Percentiles rank a stretch among this genome's conserved stretches.
These are phyloP conservation scores for Leccinum pellstonianum DNA, from an alignment of 768 basidiomycete genomes.

Conservation along the genomic window DNA sequence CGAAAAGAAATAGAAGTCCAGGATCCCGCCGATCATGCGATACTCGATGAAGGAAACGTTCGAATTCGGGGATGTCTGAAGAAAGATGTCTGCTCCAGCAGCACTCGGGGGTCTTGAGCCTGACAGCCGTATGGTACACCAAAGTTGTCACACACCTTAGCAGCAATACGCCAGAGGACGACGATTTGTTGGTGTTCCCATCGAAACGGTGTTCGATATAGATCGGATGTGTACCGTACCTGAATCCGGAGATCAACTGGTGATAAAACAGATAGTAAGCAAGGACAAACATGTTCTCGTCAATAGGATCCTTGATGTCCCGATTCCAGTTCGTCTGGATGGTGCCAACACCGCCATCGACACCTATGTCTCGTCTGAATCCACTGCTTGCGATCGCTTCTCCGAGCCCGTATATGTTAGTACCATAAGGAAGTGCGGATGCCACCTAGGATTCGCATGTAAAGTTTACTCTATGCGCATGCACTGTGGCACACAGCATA, in stretches of 20 bases:
- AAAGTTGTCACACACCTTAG: constrained; percentile 44
- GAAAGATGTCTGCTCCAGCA: constrained; percentile 65
- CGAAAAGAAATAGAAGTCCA: constrained; percentile 77
- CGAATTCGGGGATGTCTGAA: constrained; percentile 54
- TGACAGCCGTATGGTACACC: neutral
- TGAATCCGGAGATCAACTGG: constrained; percentile 19
- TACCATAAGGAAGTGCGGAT: constrained; percentile 58
- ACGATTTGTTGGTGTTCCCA: constrained; percentile 43
- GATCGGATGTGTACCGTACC: constrained; percentile 67
- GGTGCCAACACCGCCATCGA: constrained; percentile 48
- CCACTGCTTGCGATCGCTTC: constrained; percentile 70
- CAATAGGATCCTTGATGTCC: constrained; percentile 57
- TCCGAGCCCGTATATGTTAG: constrained; percentile 78
- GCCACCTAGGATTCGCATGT: constrained; percentile 41
- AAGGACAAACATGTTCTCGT: constrained; percentile 54
- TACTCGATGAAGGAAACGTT: constrained; percentile 66
- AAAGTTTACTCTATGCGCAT: neutral
- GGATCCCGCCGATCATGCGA: constrained; percentile 65
- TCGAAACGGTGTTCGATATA: constrained; percentile 71
- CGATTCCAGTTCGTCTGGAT: constrained; percentile 68
- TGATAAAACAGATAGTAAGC: constrained; percentile 3
- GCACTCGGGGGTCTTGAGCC: constrained; percentile 39
- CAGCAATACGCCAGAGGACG: constrained; percentile 73
- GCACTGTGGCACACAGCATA: neutral
- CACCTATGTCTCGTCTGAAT: constrained; percentile 57